phyloP scores from a whole-genome alignment of 768 basidiomycete species.

The Artomyces pyxidatus region DNA sequence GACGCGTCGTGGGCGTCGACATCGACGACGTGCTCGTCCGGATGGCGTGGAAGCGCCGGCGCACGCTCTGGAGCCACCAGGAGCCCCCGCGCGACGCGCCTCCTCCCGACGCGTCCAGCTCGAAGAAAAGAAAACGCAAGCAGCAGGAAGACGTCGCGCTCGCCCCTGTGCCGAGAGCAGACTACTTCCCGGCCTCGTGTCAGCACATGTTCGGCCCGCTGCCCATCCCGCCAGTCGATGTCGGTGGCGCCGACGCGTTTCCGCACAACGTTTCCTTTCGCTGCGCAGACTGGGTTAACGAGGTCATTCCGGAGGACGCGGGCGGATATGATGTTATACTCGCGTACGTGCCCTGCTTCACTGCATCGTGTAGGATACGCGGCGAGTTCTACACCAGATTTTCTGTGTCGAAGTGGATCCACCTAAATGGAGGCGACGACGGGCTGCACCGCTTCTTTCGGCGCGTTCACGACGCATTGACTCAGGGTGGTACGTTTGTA shows the following conservation, averaged over 20 bases:
- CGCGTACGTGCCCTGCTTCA: conserved; percentile 43
- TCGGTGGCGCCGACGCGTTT: conserved; percentile 36
- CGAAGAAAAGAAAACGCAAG: conserved; percentile 17
- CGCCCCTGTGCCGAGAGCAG: conserved; percentile 9
- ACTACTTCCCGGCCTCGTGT: conserved; percentile 74
- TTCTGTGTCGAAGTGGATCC: conserved; percentile 90
- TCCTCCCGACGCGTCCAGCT: too few relatives aligned
- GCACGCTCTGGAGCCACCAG: conserved; percentile 66
- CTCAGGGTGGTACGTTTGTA: conserved; percentile 58
- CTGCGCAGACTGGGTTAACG: conserved; percentile 64
- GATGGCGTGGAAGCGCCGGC: conserved; percentile 65
- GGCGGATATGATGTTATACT: conserved; percentile 70
- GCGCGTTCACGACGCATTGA: conserved; percentile 48
- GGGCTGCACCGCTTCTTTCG: conserved; percentile 63
- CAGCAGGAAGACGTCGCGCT: neutral
- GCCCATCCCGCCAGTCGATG: conserved; percentile 46
- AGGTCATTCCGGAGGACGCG: conserved; percentile 45
- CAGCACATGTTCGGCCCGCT: conserved; percentile 70
- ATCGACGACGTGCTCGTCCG: conserved; percentile 73
- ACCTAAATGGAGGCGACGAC: conserved; percentile 72
- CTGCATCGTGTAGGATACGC: neutral
- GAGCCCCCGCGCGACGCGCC: conserved; percentile 26
- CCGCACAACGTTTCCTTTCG: conserved; percentile 76
- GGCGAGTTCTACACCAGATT: conserved; percentile 37
- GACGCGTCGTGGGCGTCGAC: conserved; percentile 75